Percentiles rank a stretch among this genome's conserved stretches.
phyloP scores from a whole-genome alignment of 176 grass and related monocot species.

The Miscanthus lutarioriparius region DNA sequence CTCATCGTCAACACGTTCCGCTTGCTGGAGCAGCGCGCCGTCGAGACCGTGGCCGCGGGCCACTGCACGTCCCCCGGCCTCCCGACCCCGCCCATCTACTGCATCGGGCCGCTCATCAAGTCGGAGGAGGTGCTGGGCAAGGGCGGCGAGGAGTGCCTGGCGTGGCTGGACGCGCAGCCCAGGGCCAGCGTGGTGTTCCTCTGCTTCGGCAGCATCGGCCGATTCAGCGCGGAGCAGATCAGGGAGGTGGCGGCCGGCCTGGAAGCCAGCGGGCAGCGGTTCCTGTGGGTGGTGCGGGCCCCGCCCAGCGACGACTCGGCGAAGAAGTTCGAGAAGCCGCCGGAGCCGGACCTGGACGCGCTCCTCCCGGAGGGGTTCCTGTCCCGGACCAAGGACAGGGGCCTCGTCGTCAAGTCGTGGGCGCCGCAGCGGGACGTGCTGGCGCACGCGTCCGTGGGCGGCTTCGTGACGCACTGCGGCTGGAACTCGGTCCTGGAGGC shows the following conservation, averaged over 20 bases:
- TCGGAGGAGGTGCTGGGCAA: constrained; percentile 37
- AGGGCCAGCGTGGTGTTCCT: constrained; percentile 51
- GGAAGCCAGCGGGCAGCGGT: constrained; percentile 57
- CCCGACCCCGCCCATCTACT: constrained; percentile 29
- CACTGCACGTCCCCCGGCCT: constrained; percentile 31
- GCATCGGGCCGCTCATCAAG: constrained; percentile 69
- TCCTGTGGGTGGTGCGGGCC: constrained; percentile 57
- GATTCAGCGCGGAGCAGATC: constrained; percentile 48
- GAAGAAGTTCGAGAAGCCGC: constrained; percentile 15
- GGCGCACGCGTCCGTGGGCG: constrained; percentile 48
- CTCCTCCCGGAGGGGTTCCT: constrained; percentile 58
- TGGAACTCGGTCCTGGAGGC: constrained; percentile 60
- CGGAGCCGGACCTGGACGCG: constrained; percentile 34
- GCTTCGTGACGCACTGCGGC: constrained; percentile 58
- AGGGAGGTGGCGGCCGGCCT: constrained; percentile 54
- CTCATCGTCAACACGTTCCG: constrained; percentile 67
- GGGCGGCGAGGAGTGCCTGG: constrained; percentile 34
- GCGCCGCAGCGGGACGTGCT: constrained; percentile 68
- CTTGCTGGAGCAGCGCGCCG: constrained; percentile 47
- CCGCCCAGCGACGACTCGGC: constrained; percentile 35
- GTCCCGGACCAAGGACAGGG: constrained; percentile 40
- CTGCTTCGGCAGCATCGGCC: constrained; percentile 63
- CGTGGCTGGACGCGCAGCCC: constrained; percentile 61
- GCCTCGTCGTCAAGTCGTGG: constrained; percentile 57
- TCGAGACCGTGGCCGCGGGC: constrained; percentile 35